Evolutionary conservation across 1,284 basidiomycete genomes (phyloP).

Genomic region (Exobasidium cylindrosporum): DNA sequence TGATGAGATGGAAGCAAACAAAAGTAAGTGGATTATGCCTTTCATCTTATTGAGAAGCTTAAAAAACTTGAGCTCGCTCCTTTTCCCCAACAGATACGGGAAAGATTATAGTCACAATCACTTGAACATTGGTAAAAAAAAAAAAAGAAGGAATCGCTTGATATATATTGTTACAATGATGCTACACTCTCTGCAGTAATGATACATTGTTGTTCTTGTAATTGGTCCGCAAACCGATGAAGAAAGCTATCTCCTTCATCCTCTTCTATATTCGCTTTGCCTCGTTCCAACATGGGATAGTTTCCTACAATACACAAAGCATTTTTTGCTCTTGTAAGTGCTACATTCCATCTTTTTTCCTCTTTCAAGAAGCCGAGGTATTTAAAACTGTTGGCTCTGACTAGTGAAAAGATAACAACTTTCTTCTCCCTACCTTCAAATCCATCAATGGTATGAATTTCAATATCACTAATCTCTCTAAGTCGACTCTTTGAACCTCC

Average conservation of each 20-base stretch:
- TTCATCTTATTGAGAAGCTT: too few relatives aligned
- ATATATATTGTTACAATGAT: not conserved
- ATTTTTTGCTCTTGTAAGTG: conserved; percentile 84
- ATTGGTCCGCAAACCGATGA: conserved; percentile 1
- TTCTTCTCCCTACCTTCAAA: conserved; percentile 96
- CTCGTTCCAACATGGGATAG: conserved; percentile 64
- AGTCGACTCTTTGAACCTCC: conserved; percentile 5
- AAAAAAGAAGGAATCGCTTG: not conserved
- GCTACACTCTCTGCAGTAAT: not conserved
- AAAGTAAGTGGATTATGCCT: conserved; percentile 59
- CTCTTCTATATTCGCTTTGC: not conserved
- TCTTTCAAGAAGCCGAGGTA: conserved; percentile 87
- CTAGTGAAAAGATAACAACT: conserved; percentile 87
- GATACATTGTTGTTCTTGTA: not conserved
- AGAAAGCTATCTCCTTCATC: not conserved
- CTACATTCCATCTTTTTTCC: conserved; percentile 93
- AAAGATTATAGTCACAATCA: conserved; percentile 54
- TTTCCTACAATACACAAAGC: conserved; percentile 88
- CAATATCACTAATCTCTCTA: conserved; percentile 61
- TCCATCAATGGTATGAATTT: conserved; percentile 89
- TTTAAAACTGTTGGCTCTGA: conserved; percentile 67
- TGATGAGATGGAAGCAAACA: conserved; percentile 79
- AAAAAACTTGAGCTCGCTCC: too few relatives aligned
- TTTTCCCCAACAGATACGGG: conserved; percentile 55
- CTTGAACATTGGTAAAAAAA: not conserved